Evolutionary conservation across 202 grass and related monocot genomes (phyloP).

Genomic region (Schoenoplectus tabernaemontani): DNA sequence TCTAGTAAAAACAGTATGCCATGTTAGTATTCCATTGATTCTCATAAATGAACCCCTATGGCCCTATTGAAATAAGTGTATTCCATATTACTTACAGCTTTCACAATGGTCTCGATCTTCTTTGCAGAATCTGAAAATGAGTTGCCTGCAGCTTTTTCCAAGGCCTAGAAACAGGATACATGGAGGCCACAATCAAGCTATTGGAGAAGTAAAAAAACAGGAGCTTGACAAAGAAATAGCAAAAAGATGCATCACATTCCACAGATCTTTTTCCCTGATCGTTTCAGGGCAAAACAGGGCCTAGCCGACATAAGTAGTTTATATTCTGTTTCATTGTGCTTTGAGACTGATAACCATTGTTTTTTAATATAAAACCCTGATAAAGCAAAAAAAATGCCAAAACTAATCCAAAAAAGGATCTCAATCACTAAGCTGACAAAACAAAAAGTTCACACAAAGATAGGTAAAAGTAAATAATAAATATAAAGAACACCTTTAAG

Average conservation of each 20-base stretch:
- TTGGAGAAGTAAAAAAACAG: background rate
- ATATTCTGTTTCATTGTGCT: background rate
- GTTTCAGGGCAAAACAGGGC: background rate
- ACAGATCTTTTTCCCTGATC: background rate
- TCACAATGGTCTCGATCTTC: constrained; percentile 72
- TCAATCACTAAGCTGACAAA: background rate
- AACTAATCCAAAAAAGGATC: background rate
- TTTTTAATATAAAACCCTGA: background rate
- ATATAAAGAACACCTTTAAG: constrained; percentile 60
- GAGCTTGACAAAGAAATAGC: background rate
- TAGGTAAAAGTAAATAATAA: constrained; percentile 1
- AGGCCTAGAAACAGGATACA: constrained; percentile 39
- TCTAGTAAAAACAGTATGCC: constrained; percentile 33
- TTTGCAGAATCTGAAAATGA: constrained; percentile 49
- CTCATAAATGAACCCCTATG: background rate
- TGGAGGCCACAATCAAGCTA: background rate
- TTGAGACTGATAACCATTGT: background rate
- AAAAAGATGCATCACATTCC: background rate
- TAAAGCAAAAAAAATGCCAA: background rate
- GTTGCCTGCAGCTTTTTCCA: constrained; percentile 85
- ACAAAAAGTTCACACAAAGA: background rate
- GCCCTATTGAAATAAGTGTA: constrained; percentile 19
- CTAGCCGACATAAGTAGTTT: background rate
- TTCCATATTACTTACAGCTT: constrained; percentile 60
- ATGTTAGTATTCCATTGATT: background rate